Evolutionary conservation across 2,329 filamentous ascomycete species (phyloP).

Genomic region (Penicillium sp.): DNA sequence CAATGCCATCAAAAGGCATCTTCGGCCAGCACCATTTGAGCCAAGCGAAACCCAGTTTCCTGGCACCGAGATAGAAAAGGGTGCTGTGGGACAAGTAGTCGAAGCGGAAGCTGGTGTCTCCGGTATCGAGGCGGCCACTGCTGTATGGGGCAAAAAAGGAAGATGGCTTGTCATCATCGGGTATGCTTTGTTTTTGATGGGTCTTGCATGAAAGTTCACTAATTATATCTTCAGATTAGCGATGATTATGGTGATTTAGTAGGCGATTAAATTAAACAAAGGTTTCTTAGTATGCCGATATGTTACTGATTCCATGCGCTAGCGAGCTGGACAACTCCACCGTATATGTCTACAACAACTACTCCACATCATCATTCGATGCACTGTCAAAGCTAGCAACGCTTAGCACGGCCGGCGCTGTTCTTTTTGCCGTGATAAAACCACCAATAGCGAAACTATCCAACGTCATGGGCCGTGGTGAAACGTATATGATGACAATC

Average conservation of each 20-base stretch:
- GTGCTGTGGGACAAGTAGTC: neutral
- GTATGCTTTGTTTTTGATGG: constrained; percentile 12
- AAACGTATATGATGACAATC: constrained; percentile 38
- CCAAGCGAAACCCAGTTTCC: neutral
- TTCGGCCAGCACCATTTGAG: neutral
- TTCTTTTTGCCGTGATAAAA: constrained; percentile 43
- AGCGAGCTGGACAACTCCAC: constrained; percentile 42
- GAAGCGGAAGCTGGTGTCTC: neutral
- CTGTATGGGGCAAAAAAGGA: constrained; percentile 31
- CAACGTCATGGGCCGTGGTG: constrained; percentile 43
- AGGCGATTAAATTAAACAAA: too few species aligned
- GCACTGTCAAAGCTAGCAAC: constrained; percentile 37
- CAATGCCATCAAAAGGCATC: neutral
- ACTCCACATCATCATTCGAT: constrained; percentile 43
- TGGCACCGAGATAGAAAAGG: neutral
- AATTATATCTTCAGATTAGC: constrained; percentile 22
- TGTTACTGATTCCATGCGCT: neutral
- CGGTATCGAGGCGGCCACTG: constrained; percentile 28
- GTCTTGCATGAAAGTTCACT: neutral
- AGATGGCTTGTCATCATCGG: constrained; percentile 31
- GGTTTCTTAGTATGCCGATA: too few species aligned
- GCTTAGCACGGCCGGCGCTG: constrained; percentile 38
- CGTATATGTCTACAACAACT: constrained; percentile 42
- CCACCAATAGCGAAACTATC: constrained; percentile 46
- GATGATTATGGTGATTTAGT: constrained; percentile 35